Conservation (phyloP, 345 rosid genomes). For the Sisymbrium irio region DNA sequence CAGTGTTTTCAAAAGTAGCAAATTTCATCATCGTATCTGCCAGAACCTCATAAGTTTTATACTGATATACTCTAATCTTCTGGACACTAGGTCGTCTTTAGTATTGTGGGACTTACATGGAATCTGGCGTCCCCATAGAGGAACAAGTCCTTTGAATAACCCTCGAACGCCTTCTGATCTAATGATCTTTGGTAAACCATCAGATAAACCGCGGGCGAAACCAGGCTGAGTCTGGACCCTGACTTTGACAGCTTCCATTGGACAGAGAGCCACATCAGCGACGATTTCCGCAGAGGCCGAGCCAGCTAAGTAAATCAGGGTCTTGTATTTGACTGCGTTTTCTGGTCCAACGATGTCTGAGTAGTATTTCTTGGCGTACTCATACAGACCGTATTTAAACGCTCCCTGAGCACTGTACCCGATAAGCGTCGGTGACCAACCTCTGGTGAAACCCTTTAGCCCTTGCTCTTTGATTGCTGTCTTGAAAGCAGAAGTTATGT, state of each 20-base stretch:
- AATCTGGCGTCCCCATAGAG: slow-evolving; percentile 98
- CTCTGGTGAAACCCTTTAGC: slow-evolving; percentile 67
- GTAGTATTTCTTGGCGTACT: slow-evolving; percentile 88
- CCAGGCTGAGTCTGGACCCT: slow-evolving; percentile 97
- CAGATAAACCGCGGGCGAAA: slow-evolving; percentile 85
- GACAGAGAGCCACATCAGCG: slow-evolving; percentile 92
- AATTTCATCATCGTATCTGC: slow-evolving; percentile 99
- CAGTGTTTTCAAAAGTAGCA: slow-evolving; percentile 84
- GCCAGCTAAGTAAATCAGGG: slow-evolving; percentile 88
- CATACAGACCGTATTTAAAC: slow-evolving; percentile 82
- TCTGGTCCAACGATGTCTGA: slow-evolving; percentile 96
- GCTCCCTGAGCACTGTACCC: slow-evolving; percentile 99
- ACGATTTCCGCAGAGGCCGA: slow-evolving; percentile 92
- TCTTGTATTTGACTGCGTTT: slow-evolving; percentile 76
- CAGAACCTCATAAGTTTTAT: not conserved
- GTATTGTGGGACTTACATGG: slow-evolving; percentile 63
- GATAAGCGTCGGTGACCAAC: slow-evolving; percentile 90
- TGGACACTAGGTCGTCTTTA: not conserved
- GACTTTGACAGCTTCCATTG: slow-evolving; percentile 94
- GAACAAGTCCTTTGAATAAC: slow-evolving; percentile 80
- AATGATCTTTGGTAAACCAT: slow-evolving; percentile 85
- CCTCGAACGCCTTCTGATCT: slow-evolving; percentile 74
- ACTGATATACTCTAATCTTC: not conserved
- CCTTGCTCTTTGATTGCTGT: slow-evolving; percentile 84
- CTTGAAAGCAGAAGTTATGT: slow-evolving; percentile 73